These are phyloP conservation scores for Wickerhamomyces rabaulensis DNA, from an alignment of 805 yeast genomes.

Conservation along the genomic window DNA sequence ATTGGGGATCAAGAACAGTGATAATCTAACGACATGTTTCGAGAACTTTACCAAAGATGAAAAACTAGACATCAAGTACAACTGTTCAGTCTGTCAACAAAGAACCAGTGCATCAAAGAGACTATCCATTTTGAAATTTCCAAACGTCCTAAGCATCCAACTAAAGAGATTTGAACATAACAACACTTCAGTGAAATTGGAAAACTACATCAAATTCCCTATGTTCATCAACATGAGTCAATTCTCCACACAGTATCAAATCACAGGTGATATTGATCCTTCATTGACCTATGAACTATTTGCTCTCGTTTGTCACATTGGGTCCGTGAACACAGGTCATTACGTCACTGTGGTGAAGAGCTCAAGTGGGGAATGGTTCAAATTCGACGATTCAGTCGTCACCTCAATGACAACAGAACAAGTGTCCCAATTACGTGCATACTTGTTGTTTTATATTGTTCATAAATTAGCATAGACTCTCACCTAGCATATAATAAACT, in stretches of 20 bases:
- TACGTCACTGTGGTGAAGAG: slow-evolving; percentile 76
- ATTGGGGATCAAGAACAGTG: slow-evolving; percentile 54
- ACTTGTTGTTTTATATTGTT: slow-evolving; percentile 65
- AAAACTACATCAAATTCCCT: slow-evolving; percentile 69
- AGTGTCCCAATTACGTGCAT: slow-evolving; percentile 71
- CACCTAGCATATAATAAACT: neutral
- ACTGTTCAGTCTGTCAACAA: slow-evolving; percentile 61
- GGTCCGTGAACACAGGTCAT: slow-evolving; percentile 95
- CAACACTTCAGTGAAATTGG: slow-evolving; percentile 52
- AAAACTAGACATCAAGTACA: slow-evolving; percentile 65
- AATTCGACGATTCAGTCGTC: slow-evolving; percentile 85
- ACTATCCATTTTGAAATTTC: slow-evolving; percentile 60
- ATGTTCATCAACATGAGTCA: slow-evolving; percentile 64
- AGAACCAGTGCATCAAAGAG: slow-evolving; percentile 67
- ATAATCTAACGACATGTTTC: slow-evolving; percentile 56
- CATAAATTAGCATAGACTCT: slow-evolving; percentile 12
- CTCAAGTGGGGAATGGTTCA: slow-evolving; percentile 78
- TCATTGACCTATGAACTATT: slow-evolving; percentile 70
- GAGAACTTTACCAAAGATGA: slow-evolving; percentile 75
- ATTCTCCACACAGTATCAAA: slow-evolving; percentile 34
- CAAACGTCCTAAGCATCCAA: slow-evolving; percentile 79
- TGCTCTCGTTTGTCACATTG: slow-evolving; percentile 85
- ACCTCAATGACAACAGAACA: slow-evolving; percentile 58
- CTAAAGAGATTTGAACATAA: slow-evolving; percentile 58
- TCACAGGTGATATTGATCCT: slow-evolving; percentile 21